Evolutionary conservation across 2,329 filamentous ascomycete species (phyloP), one percentile per base, ranked within the genome.

Genomic region (Fusarium newnesense): DNA sequence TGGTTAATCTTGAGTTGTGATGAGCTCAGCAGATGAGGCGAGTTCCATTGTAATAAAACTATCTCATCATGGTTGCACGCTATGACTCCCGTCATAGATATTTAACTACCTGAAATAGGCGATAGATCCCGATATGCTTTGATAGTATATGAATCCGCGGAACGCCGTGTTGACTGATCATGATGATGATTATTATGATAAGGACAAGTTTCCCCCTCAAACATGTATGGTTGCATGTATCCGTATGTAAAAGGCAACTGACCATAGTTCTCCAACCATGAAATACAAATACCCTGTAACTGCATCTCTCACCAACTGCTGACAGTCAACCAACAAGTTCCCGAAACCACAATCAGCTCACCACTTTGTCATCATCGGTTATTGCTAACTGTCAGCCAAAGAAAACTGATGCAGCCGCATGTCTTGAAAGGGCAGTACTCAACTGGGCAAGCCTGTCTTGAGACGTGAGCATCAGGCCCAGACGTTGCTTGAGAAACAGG

Each of bases 311-410:
- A 54, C 60, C 69, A 60, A 59, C 58, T 59, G 59, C 71, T 62
- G 54, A 72, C 47, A 74, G 43, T 67, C 71, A 74, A 74, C 67
- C 71, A 74, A 72, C 72, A 69, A 44, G 39, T 43, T 53, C 52
- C 54, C 42, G 49, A 73, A 72, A 57, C 71, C 59, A 72, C 54
- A 60, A 67, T 68, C 70, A 72, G 71, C 71, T 74, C 71, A 74
- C 44, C 56, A 72, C 59, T 36, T 74, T 67, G 54, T 49, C 47
- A 56, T 53, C 40, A 67, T 60, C 44, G 34, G 58, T 43, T 43
- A 49, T 47, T 58, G 49, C 60, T 47, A 52, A 40, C 46, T 50
- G 57, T 58, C 57, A 64, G 57, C 43, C 57, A 64, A 36, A 47
- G 60, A 60, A 39, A 15, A 34, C 15, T 42, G 44, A 42, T 50